These are phyloP conservation scores for Stentor coeruleus DNA, from an alignment of 73 alveolate genomes.

Conservation along the genomic window DNA sequence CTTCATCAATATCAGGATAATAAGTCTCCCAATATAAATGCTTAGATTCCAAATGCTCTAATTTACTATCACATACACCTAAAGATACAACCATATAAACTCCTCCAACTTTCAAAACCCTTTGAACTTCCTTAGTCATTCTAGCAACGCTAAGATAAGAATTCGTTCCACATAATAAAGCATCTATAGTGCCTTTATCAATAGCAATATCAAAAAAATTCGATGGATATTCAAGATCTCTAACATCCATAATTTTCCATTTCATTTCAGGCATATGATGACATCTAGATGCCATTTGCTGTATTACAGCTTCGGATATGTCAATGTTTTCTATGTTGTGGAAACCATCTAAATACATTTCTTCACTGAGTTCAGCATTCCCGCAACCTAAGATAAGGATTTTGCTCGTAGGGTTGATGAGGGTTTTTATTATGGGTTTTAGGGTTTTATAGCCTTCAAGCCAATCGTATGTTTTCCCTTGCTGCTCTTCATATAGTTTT, in stretches of 20 bases:
- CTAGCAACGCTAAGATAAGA: slow-evolving; percentile 48
- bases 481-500: slow-evolving; percentile 44
- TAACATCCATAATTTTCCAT: slow-evolving; percentile 81
- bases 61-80: no score
- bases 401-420: no score
- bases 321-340: slow-evolving; percentile 77
- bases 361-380: slow-evolving; percentile 84
- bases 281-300: slow-evolving; percentile 78
- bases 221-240: slow-evolving; percentile 71
- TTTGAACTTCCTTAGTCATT: slow-evolving; percentile 62
- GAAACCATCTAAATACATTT: slow-evolving; percentile 93
- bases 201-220: slow-evolving; percentile 87
- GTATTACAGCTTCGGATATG: slow-evolving; percentile 77
- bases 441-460: slow-evolving; percentile 69
- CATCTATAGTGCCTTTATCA: slow-evolving; percentile 94
- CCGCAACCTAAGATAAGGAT: slow-evolving; percentile 93
- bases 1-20: no score
- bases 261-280: slow-evolving; percentile 81
- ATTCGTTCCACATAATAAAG: slow-evolving; percentile 85
- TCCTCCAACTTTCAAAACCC: slow-evolving; percentile 93
- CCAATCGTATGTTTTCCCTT: slow-evolving; percentile 79
- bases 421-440: no score
- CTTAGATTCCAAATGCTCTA: no score
- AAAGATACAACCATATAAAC: no score
- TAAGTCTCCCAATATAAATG: no score